Base-by-base conservation (phyloP, 768 basidiomycete genomes). In the Lactarius hatsudake region DNA sequence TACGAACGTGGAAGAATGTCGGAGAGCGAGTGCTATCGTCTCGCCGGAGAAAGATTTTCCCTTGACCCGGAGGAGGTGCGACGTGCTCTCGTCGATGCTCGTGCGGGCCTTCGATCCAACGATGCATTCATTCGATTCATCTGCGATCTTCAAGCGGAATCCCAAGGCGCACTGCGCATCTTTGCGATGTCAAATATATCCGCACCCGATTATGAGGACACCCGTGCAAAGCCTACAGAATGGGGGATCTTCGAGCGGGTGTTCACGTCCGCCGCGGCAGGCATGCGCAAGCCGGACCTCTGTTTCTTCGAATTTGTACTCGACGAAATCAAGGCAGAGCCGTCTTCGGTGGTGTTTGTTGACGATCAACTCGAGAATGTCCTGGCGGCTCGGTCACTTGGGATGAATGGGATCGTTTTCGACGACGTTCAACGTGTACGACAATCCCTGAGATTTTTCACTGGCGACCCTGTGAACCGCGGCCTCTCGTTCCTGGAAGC, bases 151-250 rank as follows among this genome's bases (percentile, higher is more conserved):
- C 83, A 82, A 67, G 69, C 70, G 17, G 75, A 80, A 63, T 75
- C 77, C 6, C 64, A 75, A 13, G 76, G 74, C 20, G 64, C 72
- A 7, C 72, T 84, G 2, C 76, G 73, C 18, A 78, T 86, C 42
- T 84, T 81, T 59, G 85, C 84, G 36, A 84, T 86, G 82, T 85
- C 84, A 48, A 87, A 87, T 73, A 86, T 87, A 30, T 84, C 85
- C 20, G 69, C 76, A 0, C 83, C 83, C 10, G 85, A 86, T 69
- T 84, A 80, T 70, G 76, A 77, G 48, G 76, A 81, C 5, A 77
- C 85, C 20, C 79, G 74, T 56, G 78, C 75, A 20, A 83, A 79
- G 34, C 73, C 78, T 3, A 82, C 78, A 12, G 81, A 83, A 65
- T 86, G 82, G 81, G 75, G 75, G 1, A 76, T 84, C 26, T 83